phyloP scores from a whole-genome alignment of 1,284 basidiomycete genomes.

The Cryptococcus sp. region DNA sequence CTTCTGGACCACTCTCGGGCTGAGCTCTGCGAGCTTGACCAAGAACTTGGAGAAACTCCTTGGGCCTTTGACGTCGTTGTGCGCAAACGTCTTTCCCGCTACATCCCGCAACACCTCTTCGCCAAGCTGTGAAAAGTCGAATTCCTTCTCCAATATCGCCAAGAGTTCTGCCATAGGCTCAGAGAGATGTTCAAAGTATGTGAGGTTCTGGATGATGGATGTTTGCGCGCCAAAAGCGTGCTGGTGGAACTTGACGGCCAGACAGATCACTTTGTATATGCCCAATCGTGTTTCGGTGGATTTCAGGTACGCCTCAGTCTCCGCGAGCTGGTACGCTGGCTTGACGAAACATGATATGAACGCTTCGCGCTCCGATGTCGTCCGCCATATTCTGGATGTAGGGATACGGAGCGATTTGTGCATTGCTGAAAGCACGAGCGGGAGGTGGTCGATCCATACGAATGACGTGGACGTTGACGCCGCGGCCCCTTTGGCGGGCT shows the following conservation, averaged over 20 bases:
- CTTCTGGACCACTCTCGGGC: slow-evolving; percentile 84
- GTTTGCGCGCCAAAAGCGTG: slow-evolving; percentile 85
- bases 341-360: slow-evolving; percentile 83
- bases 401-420: slow-evolving; percentile 71
- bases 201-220: slow-evolving; percentile 85
- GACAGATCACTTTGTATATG: slow-evolving; percentile 85
- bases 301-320: slow-evolving; percentile 89
- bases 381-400: slow-evolving; percentile 82
- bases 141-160: slow-evolving; percentile 76
- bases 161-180: slow-evolving; percentile 94
- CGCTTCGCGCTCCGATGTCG: slow-evolving; percentile 75
- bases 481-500: slow-evolving; percentile 29
- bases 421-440: slow-evolving; percentile 67
- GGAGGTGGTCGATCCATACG: slow-evolving; percentile 78
- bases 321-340: slow-evolving; percentile 81
- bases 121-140: slow-evolving; percentile 82
- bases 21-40: slow-evolving; percentile 74
- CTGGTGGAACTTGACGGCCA: slow-evolving; percentile 87
- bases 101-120: slow-evolving; percentile 76
- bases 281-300: slow-evolving; percentile 66
- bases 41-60: slow-evolving; percentile 84
- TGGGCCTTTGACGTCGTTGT: slow-evolving; percentile 78
- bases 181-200: slow-evolving; percentile 91
- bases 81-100: slow-evolving; percentile 40
- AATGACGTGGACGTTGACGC: slow-evolving; percentile 54